A percentile compares a stretch with the other conserved stretches of the same genome.
phyloP scores from a whole-genome alignment of 768 basidiomycete genomes.

The Crassisporium funariophilum region DNA sequence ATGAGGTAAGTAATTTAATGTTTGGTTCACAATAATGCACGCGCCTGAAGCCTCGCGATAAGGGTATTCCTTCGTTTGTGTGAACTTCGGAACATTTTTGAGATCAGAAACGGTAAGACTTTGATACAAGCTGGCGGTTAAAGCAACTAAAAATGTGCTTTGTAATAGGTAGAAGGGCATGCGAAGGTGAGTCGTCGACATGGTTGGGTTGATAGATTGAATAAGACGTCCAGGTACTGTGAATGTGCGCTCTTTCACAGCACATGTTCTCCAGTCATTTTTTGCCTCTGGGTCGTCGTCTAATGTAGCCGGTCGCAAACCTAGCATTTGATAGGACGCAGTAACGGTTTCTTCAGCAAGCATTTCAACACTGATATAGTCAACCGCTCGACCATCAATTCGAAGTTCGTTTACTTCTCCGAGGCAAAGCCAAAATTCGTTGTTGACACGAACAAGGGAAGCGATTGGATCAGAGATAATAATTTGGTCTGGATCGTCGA shows the following conservation, averaged over 20 bases:
- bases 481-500: constrained; percentile 1
- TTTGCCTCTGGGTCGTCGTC: constrained; percentile 17
- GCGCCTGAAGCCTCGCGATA: constrained; percentile 18
- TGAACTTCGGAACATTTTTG: constrained; percentile 17
- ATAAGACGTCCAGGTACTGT: constrained; percentile 18
- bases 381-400: constrained; percentile 9
- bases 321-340: constrained; percentile 19
- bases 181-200: constrained; percentile 10
- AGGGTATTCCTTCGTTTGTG: constrained; percentile 14
- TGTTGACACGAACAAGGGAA: constrained; percentile 12
- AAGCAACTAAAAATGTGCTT: constrained; percentile 18
- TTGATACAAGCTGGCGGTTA: constrained; percentile 21
- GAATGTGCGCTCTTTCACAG: constrained; percentile 10
- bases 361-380: constrained; percentile 9
- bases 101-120: not conserved
- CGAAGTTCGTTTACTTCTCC: constrained; percentile 16
- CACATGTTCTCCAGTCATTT: constrained; percentile 22
- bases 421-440: constrained; percentile 16
- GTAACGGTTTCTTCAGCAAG: constrained; percentile 12
- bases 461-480: constrained; percentile 15
- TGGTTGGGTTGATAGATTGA: constrained; percentile 19
- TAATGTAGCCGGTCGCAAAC: constrained; percentile 15
- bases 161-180: constrained; percentile 24
- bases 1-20: not conserved
- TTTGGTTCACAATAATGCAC: not conserved